Percentiles rank a stretch among this genome's conserved stretches.
phyloP scores from a whole-genome alignment of 108 stramenopile genomes.

The Fragilariopsis cylindrus region DNA sequence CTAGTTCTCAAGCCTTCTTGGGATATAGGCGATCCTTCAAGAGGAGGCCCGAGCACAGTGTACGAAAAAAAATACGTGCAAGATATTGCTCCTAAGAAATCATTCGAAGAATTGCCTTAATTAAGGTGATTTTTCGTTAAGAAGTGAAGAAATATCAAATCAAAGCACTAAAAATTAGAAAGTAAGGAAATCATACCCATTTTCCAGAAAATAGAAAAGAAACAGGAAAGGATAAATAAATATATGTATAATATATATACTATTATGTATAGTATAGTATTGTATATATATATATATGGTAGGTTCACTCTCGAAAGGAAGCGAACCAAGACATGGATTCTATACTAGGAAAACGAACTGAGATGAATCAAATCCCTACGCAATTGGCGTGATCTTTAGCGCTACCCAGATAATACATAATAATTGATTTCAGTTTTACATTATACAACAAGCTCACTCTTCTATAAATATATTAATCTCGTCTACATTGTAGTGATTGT shows the following conservation, averaged over 20 bases:
- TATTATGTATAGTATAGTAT: too few species aligned
- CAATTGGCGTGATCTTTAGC: too few species aligned
- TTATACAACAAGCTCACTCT: too few species aligned
- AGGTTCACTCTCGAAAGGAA: too few species aligned
- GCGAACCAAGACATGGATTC: too few species aligned
- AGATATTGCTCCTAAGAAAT: conserved; percentile 61
- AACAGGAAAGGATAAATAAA: neutral
- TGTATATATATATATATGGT: too few species aligned
- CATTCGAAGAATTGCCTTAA: conserved; percentile 51
- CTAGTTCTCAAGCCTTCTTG: conserved; percentile 42
- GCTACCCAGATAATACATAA: too few species aligned
- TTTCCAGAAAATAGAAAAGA: neutral
- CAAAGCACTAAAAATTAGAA: neutral
- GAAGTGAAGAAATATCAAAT: neutral
- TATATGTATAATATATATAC: neutral
- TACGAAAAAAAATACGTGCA: conserved; percentile 58
- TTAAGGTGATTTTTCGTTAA: neutral
- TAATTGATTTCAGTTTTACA: too few species aligned
- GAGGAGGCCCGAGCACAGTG: conserved; percentile 31
- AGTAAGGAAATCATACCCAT: neutral
- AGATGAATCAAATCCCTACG: too few species aligned
- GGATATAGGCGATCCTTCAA: conserved; percentile 32
- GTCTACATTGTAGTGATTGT: too few species aligned
- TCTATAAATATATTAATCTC: too few species aligned
- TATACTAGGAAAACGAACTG: too few species aligned